Evolutionary conservation across 1,139 yeast species (phyloP).

Genomic region (Diutina catenulata): DNA sequence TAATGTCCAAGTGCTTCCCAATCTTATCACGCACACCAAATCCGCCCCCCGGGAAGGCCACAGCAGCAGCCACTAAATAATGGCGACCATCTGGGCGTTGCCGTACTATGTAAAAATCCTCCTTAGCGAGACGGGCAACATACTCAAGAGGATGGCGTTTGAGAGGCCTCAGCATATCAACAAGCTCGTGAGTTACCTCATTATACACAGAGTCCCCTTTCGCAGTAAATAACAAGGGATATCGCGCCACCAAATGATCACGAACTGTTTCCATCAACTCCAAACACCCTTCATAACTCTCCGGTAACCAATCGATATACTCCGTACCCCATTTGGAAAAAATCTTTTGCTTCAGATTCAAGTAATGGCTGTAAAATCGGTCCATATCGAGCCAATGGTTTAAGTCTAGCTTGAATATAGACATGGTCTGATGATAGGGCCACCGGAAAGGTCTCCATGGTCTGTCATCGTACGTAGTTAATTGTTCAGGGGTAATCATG

Average conservation of each 20-base stretch:
- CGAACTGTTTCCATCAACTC: constrained; percentile 56
- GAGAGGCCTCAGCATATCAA: constrained; percentile 49
- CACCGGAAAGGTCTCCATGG: constrained; percentile 77
- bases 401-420: constrained; percentile 54
- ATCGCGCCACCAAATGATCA: constrained; percentile 46
- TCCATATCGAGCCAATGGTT: constrained; percentile 79
- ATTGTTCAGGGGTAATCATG: constrained; percentile 56
- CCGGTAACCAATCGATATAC: constrained; percentile 59
- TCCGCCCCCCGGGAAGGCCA: constrained; percentile 71
- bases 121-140: constrained; percentile 62
- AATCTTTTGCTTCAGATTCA: constrained; percentile 49
- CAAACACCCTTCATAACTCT: constrained; percentile 47
- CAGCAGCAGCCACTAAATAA: constrained; percentile 62
- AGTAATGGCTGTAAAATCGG: constrained; percentile 55
- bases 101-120: constrained; percentile 55
- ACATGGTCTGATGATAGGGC: constrained; percentile 77
- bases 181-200: constrained; percentile 46
- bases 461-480: constrained; percentile 52
- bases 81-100: constrained; percentile 48
- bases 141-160: constrained; percentile 52
- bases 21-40: constrained; percentile 49
- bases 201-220: constrained; percentile 38
- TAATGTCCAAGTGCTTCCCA: constrained; percentile 49
- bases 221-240: constrained; percentile 50
- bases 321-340: constrained; percentile 47